Conservation (phyloP, 2,329 filamentous ascomycete genomes). For the Scleromitrula shiraiana region DNA sequence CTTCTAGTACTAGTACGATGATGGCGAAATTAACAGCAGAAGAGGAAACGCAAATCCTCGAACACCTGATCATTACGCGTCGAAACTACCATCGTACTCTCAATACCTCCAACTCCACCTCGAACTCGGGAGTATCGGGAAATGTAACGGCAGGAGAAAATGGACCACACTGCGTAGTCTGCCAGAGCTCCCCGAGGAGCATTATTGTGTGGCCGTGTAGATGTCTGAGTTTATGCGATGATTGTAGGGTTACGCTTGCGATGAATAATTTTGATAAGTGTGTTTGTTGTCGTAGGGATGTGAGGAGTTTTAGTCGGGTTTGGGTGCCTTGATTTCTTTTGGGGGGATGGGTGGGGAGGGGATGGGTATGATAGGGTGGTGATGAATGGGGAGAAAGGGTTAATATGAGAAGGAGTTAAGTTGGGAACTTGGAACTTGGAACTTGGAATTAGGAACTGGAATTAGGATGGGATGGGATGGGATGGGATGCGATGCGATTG, state of each 20-base stretch:
- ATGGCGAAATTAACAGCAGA: conserved; percentile 41
- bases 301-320: conserved; percentile 81
- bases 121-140: too few species aligned
- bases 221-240: conserved; percentile 88
- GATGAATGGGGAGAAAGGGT: neutral
- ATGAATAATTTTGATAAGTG: conserved; percentile 98
- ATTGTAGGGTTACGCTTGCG: conserved; percentile 84
- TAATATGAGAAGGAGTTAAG: neutral
- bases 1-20: too few species aligned
- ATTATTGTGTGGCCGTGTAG: conserved; percentile 96
- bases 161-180: conserved; percentile 86
- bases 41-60: conserved; percentile 53
- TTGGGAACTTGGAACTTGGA: too few species aligned
- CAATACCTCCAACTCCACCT: conserved; percentile 17
- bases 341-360: neutral
- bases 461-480: too few species aligned
- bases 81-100: conserved; percentile 18
- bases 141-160: conserved; percentile 66
- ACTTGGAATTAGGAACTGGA: too few species aligned
- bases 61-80: conserved; percentile 46
- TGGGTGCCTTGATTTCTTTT: conserved; percentile 70
- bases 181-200: conserved; percentile 75
- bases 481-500: too few species aligned
- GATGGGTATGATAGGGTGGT: neutral
- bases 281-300: conserved; percentile 84